Percentiles rank a stretch among this genome's conserved stretches.
Conservation (phyloP, 1,284 basidiomycete species). For the Somion occarium region DNA sequence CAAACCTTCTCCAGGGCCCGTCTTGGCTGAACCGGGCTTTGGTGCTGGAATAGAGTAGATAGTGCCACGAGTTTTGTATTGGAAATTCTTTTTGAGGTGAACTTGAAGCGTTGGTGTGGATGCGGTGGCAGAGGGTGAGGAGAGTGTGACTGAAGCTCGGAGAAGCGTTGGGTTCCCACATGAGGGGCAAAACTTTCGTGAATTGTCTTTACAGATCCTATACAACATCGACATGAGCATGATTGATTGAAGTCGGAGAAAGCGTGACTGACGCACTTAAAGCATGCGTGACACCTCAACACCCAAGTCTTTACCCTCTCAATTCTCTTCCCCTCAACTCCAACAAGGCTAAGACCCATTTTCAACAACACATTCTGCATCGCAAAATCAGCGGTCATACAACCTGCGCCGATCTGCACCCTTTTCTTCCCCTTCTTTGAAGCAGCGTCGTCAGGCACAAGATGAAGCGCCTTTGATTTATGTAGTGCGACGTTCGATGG, state of each 20-base stretch:
- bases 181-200: conserved; percentile 96
- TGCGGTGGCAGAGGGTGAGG: conserved; percentile 54
- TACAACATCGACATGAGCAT: neutral
- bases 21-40: conserved; percentile 85
- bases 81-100: conserved; percentile 93
- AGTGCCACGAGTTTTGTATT: conserved; percentile 90
- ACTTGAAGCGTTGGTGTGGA: conserved; percentile 70
- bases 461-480: conserved; percentile 85
- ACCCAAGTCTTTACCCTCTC: conserved; percentile 95
- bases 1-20: conserved; percentile 73
- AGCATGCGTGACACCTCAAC: conserved; percentile 96
- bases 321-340: conserved; percentile 88
- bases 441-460: conserved; percentile 52
- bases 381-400: conserved; percentile 98
- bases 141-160: conserved; percentile 87
- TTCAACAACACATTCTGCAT: conserved; percentile 98
- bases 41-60: conserved; percentile 92
- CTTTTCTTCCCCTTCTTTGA: conserved; percentile 29
- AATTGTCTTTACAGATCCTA: conserved; percentile 94
- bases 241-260: neutral
- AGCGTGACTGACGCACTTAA: conserved; percentile 72
- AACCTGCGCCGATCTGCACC: conserved; percentile 60
- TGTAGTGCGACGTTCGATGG: conserved; percentile 84
- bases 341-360: conserved; percentile 91
- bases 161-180: conserved; percentile 93